Conservation (phyloP, 1,139 yeast genomes). For the Nadsonia starkeyi-henricii region DNA sequence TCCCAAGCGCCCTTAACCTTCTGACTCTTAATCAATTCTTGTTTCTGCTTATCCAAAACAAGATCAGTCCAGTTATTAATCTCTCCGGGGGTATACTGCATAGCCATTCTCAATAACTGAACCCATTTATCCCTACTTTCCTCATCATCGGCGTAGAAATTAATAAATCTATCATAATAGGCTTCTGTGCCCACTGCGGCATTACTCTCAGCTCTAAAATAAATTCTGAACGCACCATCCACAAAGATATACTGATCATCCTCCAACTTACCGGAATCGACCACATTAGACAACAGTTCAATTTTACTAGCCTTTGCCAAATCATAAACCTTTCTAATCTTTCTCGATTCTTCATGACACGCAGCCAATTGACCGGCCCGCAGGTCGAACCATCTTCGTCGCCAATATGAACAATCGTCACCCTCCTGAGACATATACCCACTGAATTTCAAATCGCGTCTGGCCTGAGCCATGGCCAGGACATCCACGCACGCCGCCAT, state of each 20-base stretch:
- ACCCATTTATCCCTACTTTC: conserved; percentile 44
- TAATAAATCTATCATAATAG: conserved; percentile 48
- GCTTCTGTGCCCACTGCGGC: conserved; percentile 8
- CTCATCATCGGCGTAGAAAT: conserved; percentile 48
- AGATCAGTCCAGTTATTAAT: conserved; percentile 21
- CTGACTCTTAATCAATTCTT: conserved; percentile 7
- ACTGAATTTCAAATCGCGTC: conserved; percentile 12
- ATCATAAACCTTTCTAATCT: conserved; percentile 52
- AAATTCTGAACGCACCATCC: conserved; percentile 36
- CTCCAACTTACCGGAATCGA: conserved; percentile 19
- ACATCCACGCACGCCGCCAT: conserved; percentile 18
- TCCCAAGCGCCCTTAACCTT: conserved; percentile 2
- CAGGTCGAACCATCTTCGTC: conserved; percentile 50
- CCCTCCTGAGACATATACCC: conserved; percentile 70
- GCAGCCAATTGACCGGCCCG: conserved; percentile 46
- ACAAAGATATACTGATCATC: conserved; percentile 22
- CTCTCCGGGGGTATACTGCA: conserved; percentile 18
- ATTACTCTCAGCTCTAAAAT: conserved; percentile 25
- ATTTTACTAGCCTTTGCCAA: conserved; percentile 41
- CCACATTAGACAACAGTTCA: conserved; percentile 21
- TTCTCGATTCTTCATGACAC: conserved; percentile 48
- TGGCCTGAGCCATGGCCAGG: conserved; percentile 14
- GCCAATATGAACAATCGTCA: conserved; percentile 59
- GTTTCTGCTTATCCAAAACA: conserved; percentile 15
- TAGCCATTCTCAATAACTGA: conserved; percentile 16